phyloP scores from a whole-genome alignment of 75 land plant genomes.

The Pseudotsuga menziesii region DNA sequence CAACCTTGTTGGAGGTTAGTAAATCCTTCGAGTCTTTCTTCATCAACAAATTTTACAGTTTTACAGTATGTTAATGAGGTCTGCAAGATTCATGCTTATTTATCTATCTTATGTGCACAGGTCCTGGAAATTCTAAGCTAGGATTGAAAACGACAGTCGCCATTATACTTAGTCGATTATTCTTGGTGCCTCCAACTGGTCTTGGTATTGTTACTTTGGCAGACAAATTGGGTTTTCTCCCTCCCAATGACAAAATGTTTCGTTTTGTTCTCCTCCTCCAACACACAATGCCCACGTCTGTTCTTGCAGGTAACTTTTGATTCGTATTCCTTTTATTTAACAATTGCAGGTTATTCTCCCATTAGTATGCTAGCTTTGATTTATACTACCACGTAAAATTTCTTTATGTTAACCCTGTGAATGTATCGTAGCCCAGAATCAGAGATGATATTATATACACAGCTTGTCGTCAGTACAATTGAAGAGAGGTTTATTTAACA shows the following conservation, averaged over 20 bases:
- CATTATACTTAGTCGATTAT: conserved; percentile 67
- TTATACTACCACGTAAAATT: background rate
- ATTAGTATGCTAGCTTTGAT: background rate
- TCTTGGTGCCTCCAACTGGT: conserved; percentile 79
- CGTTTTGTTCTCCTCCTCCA: conserved; percentile 93
- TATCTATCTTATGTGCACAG: conserved; percentile 31
- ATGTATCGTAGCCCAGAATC: no score
- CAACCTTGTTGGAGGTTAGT: conserved; percentile 83
- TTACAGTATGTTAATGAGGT: background rate
- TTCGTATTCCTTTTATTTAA: background rate
- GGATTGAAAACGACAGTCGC: conserved; percentile 82
- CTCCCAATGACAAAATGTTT: conserved; percentile 78
- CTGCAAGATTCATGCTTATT: background rate
- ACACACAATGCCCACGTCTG: conserved; percentile 95
- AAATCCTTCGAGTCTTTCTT: background rate
- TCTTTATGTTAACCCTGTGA: no score
- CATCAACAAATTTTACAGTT: background rate
- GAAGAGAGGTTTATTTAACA: background rate
- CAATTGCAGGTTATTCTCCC: background rate
- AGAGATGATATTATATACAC: no score
- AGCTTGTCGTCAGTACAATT: no score
- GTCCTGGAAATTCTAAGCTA: conserved; percentile 73
- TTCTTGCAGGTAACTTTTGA: conserved; percentile 68
- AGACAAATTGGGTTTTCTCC: conserved; percentile 82
- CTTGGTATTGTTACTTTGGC: conserved; percentile 77